These are phyloP conservation scores for Mycena maculata DNA, from an alignment of 768 basidiomycete species.

Conservation along the genomic window DNA sequence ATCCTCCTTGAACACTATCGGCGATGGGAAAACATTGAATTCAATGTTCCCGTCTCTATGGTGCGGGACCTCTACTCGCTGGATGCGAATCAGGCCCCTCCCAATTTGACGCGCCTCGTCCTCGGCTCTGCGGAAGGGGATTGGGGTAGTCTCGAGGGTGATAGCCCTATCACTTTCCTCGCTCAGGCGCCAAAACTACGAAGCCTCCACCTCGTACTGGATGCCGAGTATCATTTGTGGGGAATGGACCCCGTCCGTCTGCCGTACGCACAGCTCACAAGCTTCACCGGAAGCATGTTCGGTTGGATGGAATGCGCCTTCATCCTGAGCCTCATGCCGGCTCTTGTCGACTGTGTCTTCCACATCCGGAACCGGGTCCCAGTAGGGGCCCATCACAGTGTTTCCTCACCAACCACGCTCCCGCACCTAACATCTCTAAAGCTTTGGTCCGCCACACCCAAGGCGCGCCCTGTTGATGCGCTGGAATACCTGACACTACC, in stretches of 20 bases:
- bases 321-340: background rate
- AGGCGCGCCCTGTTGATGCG: background rate
- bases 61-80: background rate
- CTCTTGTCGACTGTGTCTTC: constrained; percentile 22
- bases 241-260: constrained; percentile 8
- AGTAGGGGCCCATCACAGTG: background rate
- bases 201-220: constrained; percentile 19
- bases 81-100: background rate
- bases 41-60: background rate
- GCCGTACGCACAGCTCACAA: constrained; percentile 15
- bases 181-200: constrained; percentile 2
- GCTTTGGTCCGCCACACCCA: background rate
- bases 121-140: constrained; percentile 5
- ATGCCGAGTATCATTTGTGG: background rate
- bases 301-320: background rate
- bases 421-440: constrained; percentile 7
- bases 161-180: constrained; percentile 5
- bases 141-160: background rate
- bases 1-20: background rate
- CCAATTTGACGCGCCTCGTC: constrained; percentile 8
- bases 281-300: constrained; percentile 23
- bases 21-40: constrained; percentile 8
- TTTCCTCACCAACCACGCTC: background rate
- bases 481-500: constrained; percentile 2
- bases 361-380: background rate